Percentiles rank a stretch among this genome's conserved stretches.
Evolutionary conservation across 345 rosid species (phyloP).

Genomic region (Psidium guajava): DNA sequence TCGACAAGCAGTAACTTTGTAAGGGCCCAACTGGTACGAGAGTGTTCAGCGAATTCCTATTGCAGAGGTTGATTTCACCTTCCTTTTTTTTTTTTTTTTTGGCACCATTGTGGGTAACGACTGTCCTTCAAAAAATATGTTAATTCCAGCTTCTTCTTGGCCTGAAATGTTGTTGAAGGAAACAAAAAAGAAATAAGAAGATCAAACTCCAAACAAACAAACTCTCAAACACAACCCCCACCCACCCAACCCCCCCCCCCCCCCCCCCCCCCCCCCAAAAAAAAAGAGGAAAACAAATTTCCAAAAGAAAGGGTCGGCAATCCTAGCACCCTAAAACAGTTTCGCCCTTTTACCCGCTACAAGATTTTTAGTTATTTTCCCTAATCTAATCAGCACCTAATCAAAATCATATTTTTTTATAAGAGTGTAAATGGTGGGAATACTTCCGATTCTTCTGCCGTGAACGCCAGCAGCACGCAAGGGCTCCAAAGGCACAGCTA

Average conservation of each 20-base stretch:
- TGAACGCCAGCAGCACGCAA: constrained; percentile 94
- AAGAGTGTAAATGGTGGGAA: constrained; percentile 72
- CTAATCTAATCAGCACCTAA: constrained; percentile 18
- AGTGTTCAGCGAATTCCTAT: not conserved
- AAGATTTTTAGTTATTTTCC: constrained; percentile 4
- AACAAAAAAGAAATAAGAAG: constrained; percentile 24
- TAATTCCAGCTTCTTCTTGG: constrained; percentile 66
- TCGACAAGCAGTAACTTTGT: not conserved
- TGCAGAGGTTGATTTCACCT: constrained; percentile 7
- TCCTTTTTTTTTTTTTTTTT: not conserved
- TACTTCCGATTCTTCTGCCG: constrained; percentile 96
- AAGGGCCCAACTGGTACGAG: not conserved
- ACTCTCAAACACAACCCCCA: not conserved
- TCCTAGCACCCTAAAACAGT: not conserved
- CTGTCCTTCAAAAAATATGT: not conserved
- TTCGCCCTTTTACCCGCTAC: not conserved
- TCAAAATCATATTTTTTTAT: constrained; percentile 66
- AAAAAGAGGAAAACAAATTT: not conserved
- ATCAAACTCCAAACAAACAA: constrained; percentile 8
- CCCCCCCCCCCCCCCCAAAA: not conserved
- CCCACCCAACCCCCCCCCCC: too few species aligned
- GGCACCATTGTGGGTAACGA: not conserved
- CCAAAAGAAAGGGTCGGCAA: not conserved
- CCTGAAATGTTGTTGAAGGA: constrained; percentile 55
- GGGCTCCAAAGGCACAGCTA: constrained; percentile 95